Base-by-base conservation (phyloP, 2,329 filamentous ascomycete genomes). In the Aplosporella prunicola region DNA sequence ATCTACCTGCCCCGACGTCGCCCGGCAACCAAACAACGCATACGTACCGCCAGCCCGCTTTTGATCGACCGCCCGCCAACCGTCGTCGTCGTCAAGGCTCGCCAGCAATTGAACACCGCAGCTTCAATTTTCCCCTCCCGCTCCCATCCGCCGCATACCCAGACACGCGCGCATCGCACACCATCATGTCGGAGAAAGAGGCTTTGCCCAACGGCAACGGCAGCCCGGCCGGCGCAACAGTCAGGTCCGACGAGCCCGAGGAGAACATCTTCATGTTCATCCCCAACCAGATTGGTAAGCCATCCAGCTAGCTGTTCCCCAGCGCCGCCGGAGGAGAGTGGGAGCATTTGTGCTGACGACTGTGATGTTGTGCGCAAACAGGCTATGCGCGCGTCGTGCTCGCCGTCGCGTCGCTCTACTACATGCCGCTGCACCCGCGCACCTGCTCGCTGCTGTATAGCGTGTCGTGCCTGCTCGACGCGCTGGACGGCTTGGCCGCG, bases 351-450 rank as follows among this genome's bases (percentile, higher is more conserved):
- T 4, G 28, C 25, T 25, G 20, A 35, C 32, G 11, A 9, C 11
- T 13, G 18, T 13, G 13, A 6, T 13, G 10, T 20, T 13, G 5
- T n/a, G 9, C 14, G 11, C 30, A 5, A 13, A 2, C 41, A 71
- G 68, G 68, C 44, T 71, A 71, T 52, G 58, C 56, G 31, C 67
- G 68, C 39, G 61, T 71, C 48, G 55, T 71, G 33, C 65, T 71
- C 48, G 87, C 88, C 51, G 68, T 95, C 52, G 85, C 83, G 32
- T 95, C 91, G 18, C 78, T 98, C 48, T 94, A 96, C 69, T 98
- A 95, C 69, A 98, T 98, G 91, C 89, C 91, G 35, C 76, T 96
- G 37, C 91, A 98, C 61, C 89, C 89, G n/a, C 82, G 89, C 52
- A 94, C 88, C 24, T 96, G 89, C 67, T 88, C 84, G 42, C 62